Evolutionary conservation across 2,329 filamentous ascomycete species (phyloP).

Genomic region (Aspergillus unguis): DNA sequence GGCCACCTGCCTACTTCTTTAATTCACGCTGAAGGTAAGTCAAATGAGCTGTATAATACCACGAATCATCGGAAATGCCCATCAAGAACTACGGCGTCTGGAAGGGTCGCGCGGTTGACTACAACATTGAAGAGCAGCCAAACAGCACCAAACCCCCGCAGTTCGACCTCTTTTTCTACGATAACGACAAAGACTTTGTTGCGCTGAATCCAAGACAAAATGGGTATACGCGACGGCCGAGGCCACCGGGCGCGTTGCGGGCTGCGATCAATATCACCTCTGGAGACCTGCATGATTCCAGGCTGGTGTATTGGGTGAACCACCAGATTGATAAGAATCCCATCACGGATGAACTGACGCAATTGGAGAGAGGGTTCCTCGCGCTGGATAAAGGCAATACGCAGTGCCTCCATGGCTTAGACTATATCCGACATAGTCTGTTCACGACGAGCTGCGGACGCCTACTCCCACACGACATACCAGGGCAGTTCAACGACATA

Average conservation of each 20-base stretch:
- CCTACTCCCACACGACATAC: constrained; percentile 19
- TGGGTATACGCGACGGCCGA: not conserved
- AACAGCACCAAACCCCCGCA: constrained; percentile 13
- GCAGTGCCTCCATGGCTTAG: constrained; percentile 7
- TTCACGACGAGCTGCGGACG: constrained; percentile 16
- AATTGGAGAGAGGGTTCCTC: constrained; percentile 14
- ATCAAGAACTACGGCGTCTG: constrained; percentile 19
- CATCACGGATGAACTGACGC: constrained; percentile 11
- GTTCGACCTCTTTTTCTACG: constrained; percentile 16
- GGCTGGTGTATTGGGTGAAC: constrained; percentile 20
- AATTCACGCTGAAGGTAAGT: too few species aligned
- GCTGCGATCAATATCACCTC: constrained; percentile 22
- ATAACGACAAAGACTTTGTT: not conserved
- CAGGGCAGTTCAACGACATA: constrained; percentile 35
- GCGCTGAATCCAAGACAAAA: not conserved
- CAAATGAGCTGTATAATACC: too few species aligned
- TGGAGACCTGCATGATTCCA: constrained; percentile 13
- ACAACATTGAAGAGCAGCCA: constrained; percentile 9
- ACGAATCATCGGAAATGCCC: constrained; percentile 12
- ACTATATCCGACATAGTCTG: constrained; percentile 18
- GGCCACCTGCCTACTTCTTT: too few species aligned
- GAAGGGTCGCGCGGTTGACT: constrained; percentile 15
- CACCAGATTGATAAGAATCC: constrained; percentile 11
- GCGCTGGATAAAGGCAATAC: not conserved
- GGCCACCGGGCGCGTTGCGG: not conserved